These are phyloP conservation scores for Symbiodinium natans DNA, from an alignment of 73 alveolate genomes.

Conservation along the genomic window DNA sequence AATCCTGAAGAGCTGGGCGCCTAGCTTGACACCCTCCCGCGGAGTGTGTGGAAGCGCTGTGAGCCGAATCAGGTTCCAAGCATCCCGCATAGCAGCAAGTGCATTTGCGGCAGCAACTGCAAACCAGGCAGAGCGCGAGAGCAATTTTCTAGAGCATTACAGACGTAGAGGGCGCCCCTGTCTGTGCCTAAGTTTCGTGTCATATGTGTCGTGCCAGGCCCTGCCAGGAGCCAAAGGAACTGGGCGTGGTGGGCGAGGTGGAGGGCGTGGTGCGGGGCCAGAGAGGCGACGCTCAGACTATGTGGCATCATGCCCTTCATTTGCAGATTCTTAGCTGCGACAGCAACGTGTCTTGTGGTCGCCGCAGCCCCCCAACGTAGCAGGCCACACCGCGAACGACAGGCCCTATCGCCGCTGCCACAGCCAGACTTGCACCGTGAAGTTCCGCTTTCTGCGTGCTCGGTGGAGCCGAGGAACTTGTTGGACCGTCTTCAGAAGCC, in stretches of 20 bases:
- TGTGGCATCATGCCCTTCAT: not conserved
- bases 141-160: no score
- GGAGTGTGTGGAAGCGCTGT: not conserved
- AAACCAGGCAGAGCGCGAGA: not conserved
- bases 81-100: constrained; percentile 57
- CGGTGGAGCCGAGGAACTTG: not conserved
- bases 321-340: not conserved
- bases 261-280: constrained; percentile 45
- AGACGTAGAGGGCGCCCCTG: no score
- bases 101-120: constrained; percentile 72
- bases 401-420: constrained; percentile 20
- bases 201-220: constrained; percentile 22
- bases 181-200: no score
- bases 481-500: constrained; percentile 64
- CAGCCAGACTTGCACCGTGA: not conserved
- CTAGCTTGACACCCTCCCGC: not conserved
- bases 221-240: not conserved
- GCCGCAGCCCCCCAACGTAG: no score
- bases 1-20: constrained; percentile 37
- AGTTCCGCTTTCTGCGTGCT: not conserved
- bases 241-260: constrained; percentile 22
- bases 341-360: no score
- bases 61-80: constrained; percentile 24
- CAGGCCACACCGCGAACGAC: constrained; percentile 53
- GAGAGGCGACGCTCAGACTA: not conserved